Base-by-base conservation (phyloP, 345 rosid species). In the Eucalyptus caleyi region DNA sequence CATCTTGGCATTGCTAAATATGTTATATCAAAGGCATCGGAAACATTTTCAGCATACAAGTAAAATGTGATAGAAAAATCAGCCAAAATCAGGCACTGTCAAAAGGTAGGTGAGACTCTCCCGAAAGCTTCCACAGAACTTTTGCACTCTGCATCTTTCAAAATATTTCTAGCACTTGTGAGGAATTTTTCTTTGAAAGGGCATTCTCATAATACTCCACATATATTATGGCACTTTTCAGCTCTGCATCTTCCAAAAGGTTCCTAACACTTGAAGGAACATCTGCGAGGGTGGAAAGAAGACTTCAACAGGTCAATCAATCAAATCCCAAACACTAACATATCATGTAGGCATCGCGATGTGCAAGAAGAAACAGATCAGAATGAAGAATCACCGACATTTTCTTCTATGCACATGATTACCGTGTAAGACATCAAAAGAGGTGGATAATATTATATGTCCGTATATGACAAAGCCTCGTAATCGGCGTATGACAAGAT, bases 201-300 rank as follows among this genome's bases (percentile, higher is more conserved):
- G 32, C 67, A 11, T 60, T 27, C 67, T 60, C 67, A 60, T 27
- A 62, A 6, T 1, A 30, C 8, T 62, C 69, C 32, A 62, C 16
- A 62, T 59, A 59, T 59, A 62, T 62, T 3, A 62, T 99, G 16
- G 99, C 98, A 77, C 21, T 88, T 93, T 97, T 97, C 91, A 96
- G 95, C 90, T 97, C 99, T 49, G 93, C 95, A 91, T 95, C 93
- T 93, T 97, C 99, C 92, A 95, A 91, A 92, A 97, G 96, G 92
- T 97, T 97, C 93, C 99, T 95, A 90, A 99, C 90, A 94, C 96
- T 92, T 62, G 93, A 50, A 40, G 98, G 98, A 90, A 94, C 96
- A 94, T 93, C 99, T 97, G 92, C 92, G 89, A 53, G 91, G 53
- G 87, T 85, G 50, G 65, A 32, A 40, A 87, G 87, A 87, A 32